Evolutionary conservation across 2,329 filamentous ascomycete species (phyloP).

Genomic region (Fusarium sp.): DNA sequence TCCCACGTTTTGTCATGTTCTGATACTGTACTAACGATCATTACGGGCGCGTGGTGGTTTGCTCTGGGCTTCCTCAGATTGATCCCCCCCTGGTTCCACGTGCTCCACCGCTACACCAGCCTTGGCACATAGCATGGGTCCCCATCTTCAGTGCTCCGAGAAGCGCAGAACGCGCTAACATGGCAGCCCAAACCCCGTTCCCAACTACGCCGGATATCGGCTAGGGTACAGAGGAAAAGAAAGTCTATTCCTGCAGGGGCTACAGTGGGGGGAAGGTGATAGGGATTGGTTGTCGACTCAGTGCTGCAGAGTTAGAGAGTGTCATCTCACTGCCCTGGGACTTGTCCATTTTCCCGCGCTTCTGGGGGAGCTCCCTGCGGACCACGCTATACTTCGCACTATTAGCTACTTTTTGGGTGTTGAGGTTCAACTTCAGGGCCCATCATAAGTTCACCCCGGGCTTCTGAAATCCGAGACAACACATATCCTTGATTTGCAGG

Average conservation of each 20-base stretch:
- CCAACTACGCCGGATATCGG: slow-evolving; percentile 44
- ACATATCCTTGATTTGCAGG: slow-evolving; percentile 10
- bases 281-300: slow-evolving; percentile 29
- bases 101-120: slow-evolving; percentile 32
- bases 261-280: slow-evolving; percentile 8
- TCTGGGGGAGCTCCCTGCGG: slow-evolving; percentile 26
- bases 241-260: slow-evolving; percentile 45
- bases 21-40: slow-evolving; percentile 25
- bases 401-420: slow-evolving; percentile 3
- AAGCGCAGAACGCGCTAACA: slow-evolving; percentile 29
- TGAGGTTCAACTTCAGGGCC: slow-evolving; percentile 11
- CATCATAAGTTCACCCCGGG: slow-evolving; percentile 23
- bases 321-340: slow-evolving; percentile 30
- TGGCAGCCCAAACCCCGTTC: slow-evolving; percentile 21
- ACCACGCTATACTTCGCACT: slow-evolving; percentile 14
- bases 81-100: slow-evolving; percentile 34
- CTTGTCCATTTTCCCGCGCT: slow-evolving; percentile 27
- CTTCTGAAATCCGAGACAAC: slow-evolving; percentile 28
- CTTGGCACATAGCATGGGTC: slow-evolving; percentile 3
- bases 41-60: slow-evolving; percentile 30
- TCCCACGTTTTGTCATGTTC: slow-evolving; percentile 35
- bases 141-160: slow-evolving; percentile 4
- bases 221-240: slow-evolving; percentile 40
- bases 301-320: slow-evolving; percentile 30
- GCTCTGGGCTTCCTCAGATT: neutral